Conservation (phyloP, 257 asterid species). For the Lycium barbarum region DNA sequence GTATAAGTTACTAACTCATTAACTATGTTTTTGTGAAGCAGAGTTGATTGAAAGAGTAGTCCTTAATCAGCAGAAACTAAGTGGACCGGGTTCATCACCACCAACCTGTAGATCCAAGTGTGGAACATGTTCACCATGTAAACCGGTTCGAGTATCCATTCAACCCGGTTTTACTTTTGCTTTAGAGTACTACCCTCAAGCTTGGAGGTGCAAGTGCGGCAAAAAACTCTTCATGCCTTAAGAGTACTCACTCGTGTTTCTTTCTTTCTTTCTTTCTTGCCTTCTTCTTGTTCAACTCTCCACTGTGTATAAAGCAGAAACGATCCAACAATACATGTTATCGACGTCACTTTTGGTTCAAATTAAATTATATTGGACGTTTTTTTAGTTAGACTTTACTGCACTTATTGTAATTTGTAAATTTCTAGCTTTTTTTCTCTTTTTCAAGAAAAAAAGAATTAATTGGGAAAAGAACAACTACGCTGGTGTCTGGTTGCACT, state of each 20-base stretch:
- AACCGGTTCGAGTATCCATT: conserved; percentile 20
- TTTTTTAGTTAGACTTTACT: too few species aligned
- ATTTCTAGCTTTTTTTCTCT: neutral
- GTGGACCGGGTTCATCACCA: conserved; percentile 28
- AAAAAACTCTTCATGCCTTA: conserved; percentile 45
- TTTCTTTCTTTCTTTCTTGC: too few species aligned
- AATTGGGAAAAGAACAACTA: neutral
- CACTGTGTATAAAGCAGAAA: neutral
- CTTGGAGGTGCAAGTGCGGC: conserved; percentile 50
- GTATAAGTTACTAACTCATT: neutral
- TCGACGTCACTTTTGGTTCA: neutral
- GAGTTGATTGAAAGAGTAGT: neutral
- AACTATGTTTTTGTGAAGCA: neutral
- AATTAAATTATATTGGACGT: neutral
- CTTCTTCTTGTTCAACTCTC: neutral
- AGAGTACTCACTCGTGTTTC: neutral
- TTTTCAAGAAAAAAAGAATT: too few species aligned
- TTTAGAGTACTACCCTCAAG: conserved; percentile 45
- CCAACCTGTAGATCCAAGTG: conserved; percentile 32
- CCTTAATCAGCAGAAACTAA: neutral
- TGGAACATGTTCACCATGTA: conserved; percentile 18
- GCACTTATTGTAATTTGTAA: neutral
- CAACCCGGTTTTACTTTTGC: conserved; percentile 25
- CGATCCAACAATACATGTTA: neutral
- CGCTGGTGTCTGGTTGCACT: neutral